Percentiles rank a stretch among this genome's conserved stretches.
Evolutionary conservation across 1,139 yeast species (phyloP).

Genomic region (Kodamaea sp.): DNA sequence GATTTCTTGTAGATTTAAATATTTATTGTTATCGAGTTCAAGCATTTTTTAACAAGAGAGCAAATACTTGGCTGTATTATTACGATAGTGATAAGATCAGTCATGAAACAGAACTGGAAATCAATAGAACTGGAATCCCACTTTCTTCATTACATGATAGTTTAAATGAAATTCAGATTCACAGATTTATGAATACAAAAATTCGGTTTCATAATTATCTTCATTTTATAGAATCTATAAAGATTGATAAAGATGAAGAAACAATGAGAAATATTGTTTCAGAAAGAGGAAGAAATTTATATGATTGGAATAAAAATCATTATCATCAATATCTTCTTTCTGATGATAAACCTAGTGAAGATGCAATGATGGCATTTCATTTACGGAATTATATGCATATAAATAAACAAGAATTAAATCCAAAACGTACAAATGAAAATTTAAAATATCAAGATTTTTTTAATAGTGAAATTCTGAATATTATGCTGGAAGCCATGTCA

Average conservation of each 20-base stretch:
- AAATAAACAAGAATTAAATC: no score
- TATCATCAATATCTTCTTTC: conserved; percentile 9
- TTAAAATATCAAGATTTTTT: conserved; percentile 6
- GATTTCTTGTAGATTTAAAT: conserved; percentile 8
- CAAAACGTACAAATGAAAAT: not conserved
- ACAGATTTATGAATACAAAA: conserved; percentile 15
- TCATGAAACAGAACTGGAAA: conserved; percentile 6
- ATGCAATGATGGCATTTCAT: not conserved
- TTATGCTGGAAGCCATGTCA: conserved; percentile 3
- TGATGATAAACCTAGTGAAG: conserved; percentile 1
- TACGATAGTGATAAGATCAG: conserved; percentile 19
- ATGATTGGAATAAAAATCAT: conserved; percentile 13
- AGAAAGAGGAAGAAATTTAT: conserved; percentile 5
- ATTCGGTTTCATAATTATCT: conserved; percentile 17
- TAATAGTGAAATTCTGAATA: conserved; percentile 1
- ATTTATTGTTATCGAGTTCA: conserved; percentile 19
- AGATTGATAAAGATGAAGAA: conserved; percentile 10
- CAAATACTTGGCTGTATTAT: conserved; percentile 16
- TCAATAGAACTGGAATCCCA: conserved; percentile 5
- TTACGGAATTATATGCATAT: not conserved
- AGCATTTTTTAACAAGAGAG: conserved; percentile 24
- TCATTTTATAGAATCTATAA: conserved; percentile 19
- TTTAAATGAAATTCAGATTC: conserved; percentile 24
- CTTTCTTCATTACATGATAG: conserved; percentile 2
- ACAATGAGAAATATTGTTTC: conserved; percentile 9